Percentiles rank a stretch among this genome's conserved stretches.
Conservation (phyloP, 257 asterid genomes). For the Ocimum tenuiflorum region DNA sequence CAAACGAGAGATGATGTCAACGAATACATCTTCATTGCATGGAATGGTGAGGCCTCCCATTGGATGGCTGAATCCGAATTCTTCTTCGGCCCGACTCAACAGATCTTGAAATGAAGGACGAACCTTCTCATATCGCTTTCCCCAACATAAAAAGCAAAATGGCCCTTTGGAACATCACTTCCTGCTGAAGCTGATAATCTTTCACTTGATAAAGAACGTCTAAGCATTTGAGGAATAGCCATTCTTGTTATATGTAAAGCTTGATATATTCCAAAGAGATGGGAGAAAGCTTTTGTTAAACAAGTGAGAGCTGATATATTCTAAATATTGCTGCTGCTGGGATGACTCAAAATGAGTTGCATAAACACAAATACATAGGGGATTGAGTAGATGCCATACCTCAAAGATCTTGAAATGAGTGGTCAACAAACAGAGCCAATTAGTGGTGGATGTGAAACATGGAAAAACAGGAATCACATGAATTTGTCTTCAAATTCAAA, state of each 20-base stretch:
- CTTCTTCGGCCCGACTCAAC: conserved; percentile 28
- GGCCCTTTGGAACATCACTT: conserved; percentile 30
- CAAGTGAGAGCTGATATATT: not conserved
- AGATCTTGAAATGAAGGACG: not conserved
- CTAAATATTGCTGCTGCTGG: not conserved
- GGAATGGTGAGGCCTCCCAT: conserved; percentile 38
- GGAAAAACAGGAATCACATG: conserved; percentile 6
- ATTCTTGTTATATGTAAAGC: not conserved
- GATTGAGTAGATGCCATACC: not conserved
- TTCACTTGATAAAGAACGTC: conserved; percentile 18
- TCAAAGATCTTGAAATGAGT: not conserved
- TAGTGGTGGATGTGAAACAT: not conserved
- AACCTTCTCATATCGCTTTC: conserved; percentile 18
- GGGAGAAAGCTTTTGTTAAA: not conserved
- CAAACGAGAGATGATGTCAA: too few relatives aligned
- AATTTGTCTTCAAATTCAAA: conserved; percentile 8
- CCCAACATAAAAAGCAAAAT: conserved; percentile 27
- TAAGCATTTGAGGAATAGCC: conserved; percentile 21
- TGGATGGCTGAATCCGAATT: conserved; percentile 29
- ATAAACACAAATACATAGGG: not conserved
- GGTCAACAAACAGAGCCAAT: too few relatives aligned
- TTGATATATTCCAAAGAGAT: too few relatives aligned
- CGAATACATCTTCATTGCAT: conserved; percentile 22
- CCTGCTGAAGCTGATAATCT: conserved; percentile 15
- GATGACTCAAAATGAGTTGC: not conserved